Conservation (phyloP, 352 stramenopile species). For the Pythium aristosporum region DNA sequence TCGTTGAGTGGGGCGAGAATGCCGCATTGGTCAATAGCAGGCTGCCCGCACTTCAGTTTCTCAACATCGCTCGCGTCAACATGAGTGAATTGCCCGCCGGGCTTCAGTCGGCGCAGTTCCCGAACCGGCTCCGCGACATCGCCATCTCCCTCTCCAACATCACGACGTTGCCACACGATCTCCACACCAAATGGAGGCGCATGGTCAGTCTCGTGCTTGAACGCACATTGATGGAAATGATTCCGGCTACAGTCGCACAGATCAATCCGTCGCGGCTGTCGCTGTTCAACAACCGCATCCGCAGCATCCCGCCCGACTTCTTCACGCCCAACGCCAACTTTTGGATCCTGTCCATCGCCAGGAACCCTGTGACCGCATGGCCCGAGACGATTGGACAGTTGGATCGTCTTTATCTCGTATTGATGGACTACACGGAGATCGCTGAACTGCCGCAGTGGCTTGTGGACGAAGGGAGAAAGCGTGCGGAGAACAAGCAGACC, state of each 20-base stretch:
- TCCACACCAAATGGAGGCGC: slow-evolving; percentile 20
- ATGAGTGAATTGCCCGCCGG: slow-evolving; percentile 9
- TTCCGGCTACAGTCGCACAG: slow-evolving; percentile 3
- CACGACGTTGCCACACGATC: slow-evolving; percentile 14
- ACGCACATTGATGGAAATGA: background rate
- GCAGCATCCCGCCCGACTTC: slow-evolving; percentile 5
- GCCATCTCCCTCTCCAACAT: slow-evolving; percentile 15
- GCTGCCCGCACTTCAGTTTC: slow-evolving; percentile 6
- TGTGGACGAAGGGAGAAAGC: slow-evolving; percentile 9
- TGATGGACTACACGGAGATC: slow-evolving; percentile 27
- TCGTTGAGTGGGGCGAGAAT: slow-evolving; percentile 10
- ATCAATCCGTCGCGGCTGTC: slow-evolving; percentile 18
- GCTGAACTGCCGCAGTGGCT: slow-evolving; percentile 12
- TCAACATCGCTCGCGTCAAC: slow-evolving; percentile 13
- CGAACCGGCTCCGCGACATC: slow-evolving; percentile 14
- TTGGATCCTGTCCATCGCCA: slow-evolving; percentile 15
- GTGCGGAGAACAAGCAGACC: background rate
- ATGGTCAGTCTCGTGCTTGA: slow-evolving; percentile 19
- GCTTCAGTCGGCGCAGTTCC: slow-evolving; percentile 14
- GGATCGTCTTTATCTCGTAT: slow-evolving; percentile 6
- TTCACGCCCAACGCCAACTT: slow-evolving; percentile 6
- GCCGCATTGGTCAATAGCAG: slow-evolving; percentile 7
- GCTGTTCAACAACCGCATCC: slow-evolving; percentile 17
- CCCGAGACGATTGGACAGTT: slow-evolving; percentile 5
- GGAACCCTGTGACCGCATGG: slow-evolving; percentile 7